Percentiles rank a stretch among this genome's conserved stretches.
Evolutionary conservation across 1,284 basidiomycete species (phyloP).

Genomic region (Trichosporon sp.): DNA sequence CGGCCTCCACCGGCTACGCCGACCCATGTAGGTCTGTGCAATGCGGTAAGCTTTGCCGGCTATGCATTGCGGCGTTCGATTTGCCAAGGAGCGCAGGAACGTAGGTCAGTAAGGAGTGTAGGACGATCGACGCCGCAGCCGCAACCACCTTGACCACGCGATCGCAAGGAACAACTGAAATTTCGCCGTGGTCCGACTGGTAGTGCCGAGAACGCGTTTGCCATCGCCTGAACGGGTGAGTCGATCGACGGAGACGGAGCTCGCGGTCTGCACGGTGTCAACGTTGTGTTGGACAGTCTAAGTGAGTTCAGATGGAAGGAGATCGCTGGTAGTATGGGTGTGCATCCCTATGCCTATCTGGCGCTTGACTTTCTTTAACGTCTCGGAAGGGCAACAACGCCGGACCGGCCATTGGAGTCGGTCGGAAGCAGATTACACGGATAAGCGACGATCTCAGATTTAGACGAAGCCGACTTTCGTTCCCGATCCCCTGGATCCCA

Average conservation of each 20-base stretch:
- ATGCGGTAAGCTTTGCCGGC: neutral
- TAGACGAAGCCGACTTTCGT: slow-evolving; percentile 17
- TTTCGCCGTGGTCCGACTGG: neutral
- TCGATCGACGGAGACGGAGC: neutral
- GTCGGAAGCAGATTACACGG: slow-evolving; percentile 17
- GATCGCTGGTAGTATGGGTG: neutral
- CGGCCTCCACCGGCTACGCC: neutral
- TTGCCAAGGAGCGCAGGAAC: neutral
- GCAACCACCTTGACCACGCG: neutral
- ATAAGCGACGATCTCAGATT: slow-evolving; percentile 15
- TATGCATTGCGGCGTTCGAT: slow-evolving; percentile 1
- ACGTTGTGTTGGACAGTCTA: neutral
- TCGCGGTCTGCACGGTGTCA: neutral
- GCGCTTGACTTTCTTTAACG: neutral
- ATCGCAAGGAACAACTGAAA: slow-evolving; percentile 11
- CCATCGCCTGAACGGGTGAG: neutral
- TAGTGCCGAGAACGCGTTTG: neutral
- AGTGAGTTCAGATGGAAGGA: neutral
- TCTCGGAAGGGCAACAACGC: neutral
- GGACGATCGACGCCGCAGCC: slow-evolving; percentile 10
- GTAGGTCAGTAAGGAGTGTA: neutral
- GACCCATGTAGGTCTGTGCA: no score
- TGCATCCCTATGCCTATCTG: neutral
- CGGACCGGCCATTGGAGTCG: slow-evolving; percentile 9
- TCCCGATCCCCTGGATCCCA: slow-evolving; percentile 12